phyloP scores from a whole-genome alignment of 345 rosid species.

The Salix dunnii region DNA sequence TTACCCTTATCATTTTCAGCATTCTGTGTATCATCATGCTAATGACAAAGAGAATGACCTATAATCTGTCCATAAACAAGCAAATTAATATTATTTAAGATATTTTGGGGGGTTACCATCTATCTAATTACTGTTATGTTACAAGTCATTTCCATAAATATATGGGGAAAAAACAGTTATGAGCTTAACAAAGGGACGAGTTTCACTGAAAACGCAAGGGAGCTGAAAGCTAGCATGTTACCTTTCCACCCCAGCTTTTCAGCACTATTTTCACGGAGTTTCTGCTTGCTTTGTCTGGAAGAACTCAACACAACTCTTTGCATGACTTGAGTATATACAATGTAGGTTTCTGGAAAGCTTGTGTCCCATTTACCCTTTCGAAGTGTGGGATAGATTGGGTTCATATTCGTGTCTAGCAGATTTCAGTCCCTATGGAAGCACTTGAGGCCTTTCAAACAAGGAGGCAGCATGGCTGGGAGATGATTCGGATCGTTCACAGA shows the following conservation, averaged over 20 bases:
- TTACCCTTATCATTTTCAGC: not conserved
- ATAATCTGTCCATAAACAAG: not conserved
- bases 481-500: not conserved
- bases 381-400: not conserved
- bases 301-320: not conserved
- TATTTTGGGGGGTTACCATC: not conserved
- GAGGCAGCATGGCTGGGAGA: not conserved
- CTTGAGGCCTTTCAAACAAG: not conserved
- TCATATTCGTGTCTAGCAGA: not conserved
- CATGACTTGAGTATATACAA: not conserved
- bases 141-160: not conserved
- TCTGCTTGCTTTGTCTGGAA: not conserved
- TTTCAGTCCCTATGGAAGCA: not conserved
- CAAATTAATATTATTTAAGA: not conserved
- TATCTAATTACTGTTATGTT: not conserved
- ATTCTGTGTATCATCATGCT: not conserved
- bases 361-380: not conserved
- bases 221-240: not conserved
- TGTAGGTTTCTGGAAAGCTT: not conserved
- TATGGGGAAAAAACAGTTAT: not conserved
- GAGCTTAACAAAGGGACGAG: not conserved
- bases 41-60: not conserved
- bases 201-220: not conserved
- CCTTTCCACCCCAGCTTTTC: not conserved
- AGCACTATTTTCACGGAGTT: not conserved